Evolutionary conservation across 2,329 filamentous ascomycete species (phyloP).

Genomic region (Rugonectria rugulosa): DNA sequence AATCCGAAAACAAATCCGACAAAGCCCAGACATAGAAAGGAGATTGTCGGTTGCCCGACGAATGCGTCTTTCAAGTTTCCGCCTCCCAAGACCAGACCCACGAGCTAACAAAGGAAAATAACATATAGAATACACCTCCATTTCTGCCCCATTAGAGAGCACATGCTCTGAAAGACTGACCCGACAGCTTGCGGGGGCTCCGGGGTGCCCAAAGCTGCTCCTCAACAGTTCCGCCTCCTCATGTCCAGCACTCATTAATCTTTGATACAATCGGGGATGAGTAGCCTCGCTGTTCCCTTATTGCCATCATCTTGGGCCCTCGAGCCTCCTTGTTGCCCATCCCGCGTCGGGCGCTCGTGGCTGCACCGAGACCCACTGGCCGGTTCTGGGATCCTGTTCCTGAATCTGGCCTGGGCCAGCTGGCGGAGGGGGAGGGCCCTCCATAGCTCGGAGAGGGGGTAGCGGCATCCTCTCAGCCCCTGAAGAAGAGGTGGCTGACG

Average conservation of each 20-base stretch:
- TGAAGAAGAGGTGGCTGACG: slow-evolving; percentile 47
- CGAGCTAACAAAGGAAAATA: slow-evolving; percentile 25
- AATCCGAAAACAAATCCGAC: slow-evolving; percentile 19
- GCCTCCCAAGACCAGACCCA: slow-evolving; percentile 27
- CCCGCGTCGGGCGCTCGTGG: slow-evolving; percentile 44
- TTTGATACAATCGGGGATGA: background rate
- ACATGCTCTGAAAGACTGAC: slow-evolving; percentile 16
- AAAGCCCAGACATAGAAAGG: slow-evolving; percentile 1
- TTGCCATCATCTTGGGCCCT: slow-evolving; percentile 26
- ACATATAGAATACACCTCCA: slow-evolving; percentile 10
- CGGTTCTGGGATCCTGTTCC: slow-evolving; percentile 47
- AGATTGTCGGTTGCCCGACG: slow-evolving; percentile 37
- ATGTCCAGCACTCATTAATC: background rate
- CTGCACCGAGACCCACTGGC: slow-evolving; percentile 46
- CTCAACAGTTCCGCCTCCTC: background rate
- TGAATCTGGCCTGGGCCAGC: slow-evolving; percentile 39
- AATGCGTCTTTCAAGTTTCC: slow-evolving; percentile 40
- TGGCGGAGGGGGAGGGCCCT: slow-evolving; percentile 42
- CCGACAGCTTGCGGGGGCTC: background rate
- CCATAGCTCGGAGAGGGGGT: slow-evolving; percentile 57
- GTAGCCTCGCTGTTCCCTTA: slow-evolving; percentile 4
- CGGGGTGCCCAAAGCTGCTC: background rate
- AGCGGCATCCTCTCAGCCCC: slow-evolving; percentile 56
- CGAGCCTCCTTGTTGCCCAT: slow-evolving; percentile 46
- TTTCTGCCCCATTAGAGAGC: slow-evolving; percentile 35